Percentiles rank a stretch among this genome's conserved stretches.
Conservation (phyloP, 495 filamentous ascomycete species). For the Cercophora samala region DNA sequence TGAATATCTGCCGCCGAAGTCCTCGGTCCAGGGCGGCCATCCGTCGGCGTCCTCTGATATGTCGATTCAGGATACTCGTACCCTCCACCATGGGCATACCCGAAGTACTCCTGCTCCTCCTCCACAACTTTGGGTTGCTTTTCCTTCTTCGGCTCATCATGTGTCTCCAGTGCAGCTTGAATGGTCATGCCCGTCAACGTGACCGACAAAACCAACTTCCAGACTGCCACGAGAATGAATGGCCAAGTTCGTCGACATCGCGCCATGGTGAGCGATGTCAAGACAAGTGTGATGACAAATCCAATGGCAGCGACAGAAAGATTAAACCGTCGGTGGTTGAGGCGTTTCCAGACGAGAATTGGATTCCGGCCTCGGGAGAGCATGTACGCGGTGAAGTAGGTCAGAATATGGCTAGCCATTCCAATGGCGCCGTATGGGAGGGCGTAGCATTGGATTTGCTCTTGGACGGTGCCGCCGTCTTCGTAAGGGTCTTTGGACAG, state of each 20-base stretch:
- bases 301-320: slow-evolving; percentile 19
- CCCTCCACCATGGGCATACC: neutral
- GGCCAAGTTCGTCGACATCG: slow-evolving; percentile 32
- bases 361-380: slow-evolving; percentile 24
- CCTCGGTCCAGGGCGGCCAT: neutral
- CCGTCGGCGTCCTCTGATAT: neutral
- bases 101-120: neutral
- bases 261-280: slow-evolving; percentile 30
- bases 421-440: slow-evolving; percentile 40
- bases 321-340: slow-evolving; percentile 19
- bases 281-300: slow-evolving; percentile 20
- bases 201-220: slow-evolving; percentile 31
- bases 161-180: slow-evolving; percentile 10
- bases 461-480: slow-evolving; percentile 21
- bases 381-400: slow-evolving; percentile 33
- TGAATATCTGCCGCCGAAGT: neutral
- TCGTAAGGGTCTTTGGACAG: slow-evolving; percentile 17
- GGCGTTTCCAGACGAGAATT: slow-evolving; percentile 17
- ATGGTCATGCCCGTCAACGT: slow-evolving; percentile 26
- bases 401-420: slow-evolving; percentile 35
- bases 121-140: slow-evolving; percentile 5
- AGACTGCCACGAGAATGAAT: slow-evolving; percentile 34
- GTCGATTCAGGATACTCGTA: neutral
- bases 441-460: slow-evolving; percentile 37
- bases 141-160: neutral